Conservation (phyloP, 192 early-diverging fungal genomes). For the Kickxella alabastrina region DNA sequence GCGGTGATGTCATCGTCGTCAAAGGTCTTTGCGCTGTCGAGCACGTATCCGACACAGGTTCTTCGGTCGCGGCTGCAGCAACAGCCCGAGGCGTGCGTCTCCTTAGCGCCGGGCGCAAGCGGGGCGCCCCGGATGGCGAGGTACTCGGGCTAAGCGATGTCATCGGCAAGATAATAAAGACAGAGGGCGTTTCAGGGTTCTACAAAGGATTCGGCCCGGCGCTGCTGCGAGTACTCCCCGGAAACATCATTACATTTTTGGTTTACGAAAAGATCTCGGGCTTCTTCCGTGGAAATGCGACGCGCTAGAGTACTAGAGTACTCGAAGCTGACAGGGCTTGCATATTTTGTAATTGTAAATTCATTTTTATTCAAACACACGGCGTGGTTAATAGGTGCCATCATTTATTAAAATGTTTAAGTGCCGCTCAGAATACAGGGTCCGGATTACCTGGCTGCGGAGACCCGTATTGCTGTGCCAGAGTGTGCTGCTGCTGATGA, state of each 20-base stretch:
- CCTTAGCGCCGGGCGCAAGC: conserved; percentile 27
- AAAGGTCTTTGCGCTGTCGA: conserved; percentile 80
- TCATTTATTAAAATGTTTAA: too few relatives aligned
- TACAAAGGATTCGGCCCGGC: conserved; percentile 92
- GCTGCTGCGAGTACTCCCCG: conserved; percentile 84
- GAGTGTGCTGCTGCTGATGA: neutral
- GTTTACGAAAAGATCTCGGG: conserved; percentile 80
- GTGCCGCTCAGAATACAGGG: too few relatives aligned
- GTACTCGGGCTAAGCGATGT: conserved; percentile 71
- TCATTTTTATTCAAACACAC: neutral
- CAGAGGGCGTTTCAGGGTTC: conserved; percentile 78
- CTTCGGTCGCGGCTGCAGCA: conserved; percentile 81
- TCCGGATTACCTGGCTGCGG: too few relatives aligned
- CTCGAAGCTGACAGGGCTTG: too few relatives aligned
- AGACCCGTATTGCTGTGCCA: too few relatives aligned
- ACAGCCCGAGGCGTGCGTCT: conserved; percentile 32
- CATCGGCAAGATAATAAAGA: conserved; percentile 61
- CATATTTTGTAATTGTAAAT: neutral
- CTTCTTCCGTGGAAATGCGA: conserved; percentile 57
- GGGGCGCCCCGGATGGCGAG: conserved; percentile 43
- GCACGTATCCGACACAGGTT: conserved; percentile 94
- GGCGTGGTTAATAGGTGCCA: neutral
- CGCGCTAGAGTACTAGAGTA: neutral
- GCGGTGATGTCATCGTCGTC: conserved; percentile 80
- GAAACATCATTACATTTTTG: conserved; percentile 93